phyloP scores from a whole-genome alignment of 2,329 filamentous ascomycete genomes.

The Pseudogymnoascus sp. region DNA sequence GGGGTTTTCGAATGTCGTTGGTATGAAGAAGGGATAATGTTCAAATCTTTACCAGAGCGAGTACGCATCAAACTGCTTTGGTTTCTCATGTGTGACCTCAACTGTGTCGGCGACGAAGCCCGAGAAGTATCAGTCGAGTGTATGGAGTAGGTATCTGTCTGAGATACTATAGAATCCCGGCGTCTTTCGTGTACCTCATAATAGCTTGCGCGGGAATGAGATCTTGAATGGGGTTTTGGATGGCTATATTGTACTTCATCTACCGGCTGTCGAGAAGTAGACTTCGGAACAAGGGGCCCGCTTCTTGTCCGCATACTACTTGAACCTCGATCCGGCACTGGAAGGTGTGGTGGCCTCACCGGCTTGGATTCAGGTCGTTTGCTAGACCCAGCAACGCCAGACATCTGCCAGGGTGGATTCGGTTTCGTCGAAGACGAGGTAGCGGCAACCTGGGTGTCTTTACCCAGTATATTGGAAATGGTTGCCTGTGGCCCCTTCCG shows the following conservation, averaged over 20 bases:
- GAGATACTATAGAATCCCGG: conserved; percentile 48
- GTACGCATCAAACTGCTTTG: conserved; percentile 29
- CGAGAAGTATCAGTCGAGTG: conserved; percentile 39
- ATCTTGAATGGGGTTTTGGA: conserved; percentile 24
- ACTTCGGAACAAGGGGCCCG: conserved; percentile 22
- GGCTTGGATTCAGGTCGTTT: conserved; percentile 21
- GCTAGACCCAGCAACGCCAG: conserved; percentile 5
- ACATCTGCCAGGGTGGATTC: conserved; percentile 13
- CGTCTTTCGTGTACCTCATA: conserved; percentile 45
- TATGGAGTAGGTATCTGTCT: conserved; percentile 49
- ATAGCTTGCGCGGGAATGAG: conserved; percentile 41
- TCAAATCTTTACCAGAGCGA: conserved; percentile 31
- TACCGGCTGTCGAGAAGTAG: conserved; percentile 24
- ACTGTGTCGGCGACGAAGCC: conserved; percentile 38
- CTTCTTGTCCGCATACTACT: conserved; percentile 30
- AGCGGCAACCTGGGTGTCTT: conserved; percentile 32
- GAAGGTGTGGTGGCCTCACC: conserved; percentile 20
- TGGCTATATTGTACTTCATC: conserved; percentile 32
- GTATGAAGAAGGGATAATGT: conserved; percentile 11
- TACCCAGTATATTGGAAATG: conserved; percentile 43
- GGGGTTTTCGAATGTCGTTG: conserved; percentile 11
- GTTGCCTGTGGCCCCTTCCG: conserved; percentile 42
- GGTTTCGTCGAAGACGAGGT: conserved; percentile 13
- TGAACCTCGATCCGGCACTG: conserved; percentile 29
- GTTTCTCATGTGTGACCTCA: conserved; percentile 25